phyloP scores from a whole-genome alignment of 306 rosid genomes.

The Malus orientalis region DNA sequence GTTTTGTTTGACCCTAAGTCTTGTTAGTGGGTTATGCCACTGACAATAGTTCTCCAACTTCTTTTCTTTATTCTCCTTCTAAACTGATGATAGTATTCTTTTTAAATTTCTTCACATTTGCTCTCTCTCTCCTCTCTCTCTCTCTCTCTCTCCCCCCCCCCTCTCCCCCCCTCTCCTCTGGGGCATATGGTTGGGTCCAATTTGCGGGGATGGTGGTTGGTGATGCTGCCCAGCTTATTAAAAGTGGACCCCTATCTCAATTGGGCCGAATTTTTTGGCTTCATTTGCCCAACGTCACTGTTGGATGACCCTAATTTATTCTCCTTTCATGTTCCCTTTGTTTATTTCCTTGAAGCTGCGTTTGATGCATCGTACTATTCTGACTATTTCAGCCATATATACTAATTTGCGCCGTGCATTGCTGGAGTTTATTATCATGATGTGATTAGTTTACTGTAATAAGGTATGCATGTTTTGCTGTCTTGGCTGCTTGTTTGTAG shows the following conservation, averaged over 20 bases:
- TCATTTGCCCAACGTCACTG: constrained; percentile 30
- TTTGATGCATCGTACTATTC: no score
- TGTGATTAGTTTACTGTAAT: constrained; percentile 1
- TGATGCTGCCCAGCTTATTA: constrained; percentile 41
- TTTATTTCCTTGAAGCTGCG: not conserved
- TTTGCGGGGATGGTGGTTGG: constrained; percentile 54
- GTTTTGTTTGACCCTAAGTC: constrained; percentile 58
- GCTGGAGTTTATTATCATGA: not conserved
- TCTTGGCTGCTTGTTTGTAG: not conserved
- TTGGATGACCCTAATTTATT: constrained; percentile 18
- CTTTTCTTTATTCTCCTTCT: constrained; percentile 19
- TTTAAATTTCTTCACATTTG: constrained; percentile 29
- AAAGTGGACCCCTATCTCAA: constrained; percentile 45
- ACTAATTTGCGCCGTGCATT: not conserved
- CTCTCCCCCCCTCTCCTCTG: no score
- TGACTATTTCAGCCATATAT: no score
- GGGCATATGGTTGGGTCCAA: constrained; percentile 56
- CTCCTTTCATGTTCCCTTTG: not conserved
- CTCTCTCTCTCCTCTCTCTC: constrained; percentile 15
- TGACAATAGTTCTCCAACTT: constrained; percentile 45
- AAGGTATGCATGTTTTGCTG: not conserved
- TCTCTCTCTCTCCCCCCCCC: accelerated
- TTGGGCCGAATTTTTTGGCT: constrained; percentile 25
- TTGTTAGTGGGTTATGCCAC: constrained; percentile 65
- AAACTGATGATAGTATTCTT: no score